Percentiles rank a stretch among this genome's conserved stretches.
These are phyloP conservation scores for Blepharisma japonicum DNA, from an alignment of 73 alveolate species.

Conservation along the genomic window DNA sequence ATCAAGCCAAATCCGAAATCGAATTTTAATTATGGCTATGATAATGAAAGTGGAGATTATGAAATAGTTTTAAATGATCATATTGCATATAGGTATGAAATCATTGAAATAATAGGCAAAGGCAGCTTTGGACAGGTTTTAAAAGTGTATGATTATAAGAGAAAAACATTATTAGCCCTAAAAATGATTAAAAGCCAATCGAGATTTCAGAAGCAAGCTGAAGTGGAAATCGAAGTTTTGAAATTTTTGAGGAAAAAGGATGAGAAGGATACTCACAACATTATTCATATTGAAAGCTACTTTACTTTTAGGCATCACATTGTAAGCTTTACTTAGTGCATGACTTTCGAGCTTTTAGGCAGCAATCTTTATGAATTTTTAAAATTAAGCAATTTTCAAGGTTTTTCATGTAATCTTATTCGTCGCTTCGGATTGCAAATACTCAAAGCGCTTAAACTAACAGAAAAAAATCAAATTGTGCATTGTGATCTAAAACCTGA, in stretches of 20 bases:
- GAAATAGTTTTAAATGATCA: constrained; percentile 66
- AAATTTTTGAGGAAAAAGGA: constrained; percentile 50
- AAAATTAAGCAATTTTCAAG: constrained; percentile 61
- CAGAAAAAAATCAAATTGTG: constrained; percentile 56
- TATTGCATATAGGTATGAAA: constrained; percentile 81
- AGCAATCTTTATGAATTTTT: constrained; percentile 73
- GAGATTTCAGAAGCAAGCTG: constrained; percentile 69
- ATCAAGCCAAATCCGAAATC: not conserved
- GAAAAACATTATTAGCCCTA: constrained; percentile 69
- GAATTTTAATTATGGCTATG: constrained; percentile 68
- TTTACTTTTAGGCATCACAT: constrained; percentile 74
- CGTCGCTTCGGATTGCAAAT: constrained; percentile 67
- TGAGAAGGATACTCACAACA: constrained; percentile 37
- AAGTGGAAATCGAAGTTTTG: constrained; percentile 70
- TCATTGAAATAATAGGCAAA: constrained; percentile 79
- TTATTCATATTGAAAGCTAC: constrained; percentile 62
- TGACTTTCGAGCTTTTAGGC: constrained; percentile 67
- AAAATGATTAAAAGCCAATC: constrained; percentile 77
- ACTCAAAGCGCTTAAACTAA: constrained; percentile 62
- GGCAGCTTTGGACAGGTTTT: constrained; percentile 91
- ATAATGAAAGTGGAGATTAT: constrained; percentile 86
- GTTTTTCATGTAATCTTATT: constrained; percentile 50
- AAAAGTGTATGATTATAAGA: constrained; percentile 77
- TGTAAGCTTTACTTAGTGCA: constrained; percentile 47
- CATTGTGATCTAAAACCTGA: constrained; percentile 96